A percentile compares a stretch with the other conserved stretches of the same genome.
These are phyloP conservation scores for Emericellopsis cladophorae DNA, from an alignment of 2,329 filamentous ascomycete species.

Conservation along the genomic window DNA sequence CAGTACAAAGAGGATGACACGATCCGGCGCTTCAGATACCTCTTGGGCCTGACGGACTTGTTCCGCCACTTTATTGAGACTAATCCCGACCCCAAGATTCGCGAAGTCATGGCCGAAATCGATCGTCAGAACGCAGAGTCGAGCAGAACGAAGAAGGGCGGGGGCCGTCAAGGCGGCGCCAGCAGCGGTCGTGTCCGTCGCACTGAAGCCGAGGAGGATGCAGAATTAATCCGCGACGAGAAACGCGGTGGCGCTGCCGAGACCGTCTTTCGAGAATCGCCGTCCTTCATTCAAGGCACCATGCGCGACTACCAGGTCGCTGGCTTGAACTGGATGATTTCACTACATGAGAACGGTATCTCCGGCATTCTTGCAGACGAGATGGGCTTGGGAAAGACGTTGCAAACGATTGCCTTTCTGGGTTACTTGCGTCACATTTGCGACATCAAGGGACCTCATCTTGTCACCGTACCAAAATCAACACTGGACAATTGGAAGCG, in stretches of 20 bases:
- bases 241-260: conserved; percentile 68
- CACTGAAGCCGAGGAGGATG: conserved; percentile 96
- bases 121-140: conserved; percentile 81
- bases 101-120: conserved; percentile 87
- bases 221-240: conserved; percentile 76
- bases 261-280: conserved; percentile 88
- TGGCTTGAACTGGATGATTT: conserved; percentile 95
- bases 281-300: conserved; percentile 70
- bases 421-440: conserved; percentile 88
- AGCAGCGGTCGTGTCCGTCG: conserved; percentile 66
- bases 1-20: conserved; percentile 97
- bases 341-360: conserved; percentile 95
- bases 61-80: conserved; percentile 99
- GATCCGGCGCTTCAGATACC: conserved; percentile 84
- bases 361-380: conserved; percentile 96
- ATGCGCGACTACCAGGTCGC: conserved; percentile 97
- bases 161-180: conserved; percentile 73
- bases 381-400: conserved; percentile 95
- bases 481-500: conserved; percentile 98
- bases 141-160: conserved; percentile 57
- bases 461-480: conserved; percentile 89
- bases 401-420: conserved; percentile 94
- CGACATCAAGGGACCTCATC: conserved; percentile 79
- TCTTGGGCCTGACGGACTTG: conserved; percentile 86
- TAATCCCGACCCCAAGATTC: conserved; percentile 89